Conservation (phyloP, 176 grass and related monocot species). For the Oryza longistaminata region DNA sequence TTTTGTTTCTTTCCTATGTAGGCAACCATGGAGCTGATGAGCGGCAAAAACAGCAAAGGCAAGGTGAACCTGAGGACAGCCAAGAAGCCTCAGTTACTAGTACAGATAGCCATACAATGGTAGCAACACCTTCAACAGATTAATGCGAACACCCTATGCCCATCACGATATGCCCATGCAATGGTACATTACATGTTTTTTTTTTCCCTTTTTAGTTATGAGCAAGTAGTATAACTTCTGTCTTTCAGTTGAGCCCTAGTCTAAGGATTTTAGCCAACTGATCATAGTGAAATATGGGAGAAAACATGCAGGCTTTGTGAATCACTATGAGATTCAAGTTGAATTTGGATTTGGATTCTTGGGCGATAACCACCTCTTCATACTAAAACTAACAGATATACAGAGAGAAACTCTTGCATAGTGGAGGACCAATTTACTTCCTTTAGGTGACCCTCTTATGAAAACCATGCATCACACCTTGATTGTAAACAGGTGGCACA, state of each 20-base stretch:
- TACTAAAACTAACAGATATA: constrained; percentile 7
- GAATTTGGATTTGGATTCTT: not conserved
- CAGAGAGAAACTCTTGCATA: not conserved
- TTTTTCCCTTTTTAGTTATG: not conserved
- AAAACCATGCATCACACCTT: not conserved
- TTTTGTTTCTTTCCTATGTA: constrained; percentile 14
- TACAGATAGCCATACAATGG: constrained; percentile 46
- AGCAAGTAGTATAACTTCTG: not conserved
- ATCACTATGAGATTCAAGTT: not conserved
- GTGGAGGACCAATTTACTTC: not conserved
- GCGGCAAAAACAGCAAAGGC: constrained; percentile 35
- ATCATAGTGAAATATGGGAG: constrained; percentile 5
- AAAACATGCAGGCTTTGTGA: not conserved
- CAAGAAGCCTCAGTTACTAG: constrained; percentile 41
- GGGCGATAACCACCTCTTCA: constrained; percentile 10
- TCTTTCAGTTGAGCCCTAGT: constrained; percentile 11
- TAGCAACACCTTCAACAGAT: constrained; percentile 50
- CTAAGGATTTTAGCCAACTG: constrained; percentile 1
- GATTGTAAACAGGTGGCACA: not conserved
- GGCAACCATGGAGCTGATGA: constrained; percentile 40
- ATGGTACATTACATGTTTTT: constrained; percentile 40
- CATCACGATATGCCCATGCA: constrained; percentile 43
- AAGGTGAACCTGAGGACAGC: constrained; percentile 42
- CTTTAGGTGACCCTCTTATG: constrained; percentile 13
- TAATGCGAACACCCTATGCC: constrained; percentile 46